phyloP scores from a whole-genome alignment of 768 basidiomycete genomes.

The Xerocomus brunneocitrinus region DNA sequence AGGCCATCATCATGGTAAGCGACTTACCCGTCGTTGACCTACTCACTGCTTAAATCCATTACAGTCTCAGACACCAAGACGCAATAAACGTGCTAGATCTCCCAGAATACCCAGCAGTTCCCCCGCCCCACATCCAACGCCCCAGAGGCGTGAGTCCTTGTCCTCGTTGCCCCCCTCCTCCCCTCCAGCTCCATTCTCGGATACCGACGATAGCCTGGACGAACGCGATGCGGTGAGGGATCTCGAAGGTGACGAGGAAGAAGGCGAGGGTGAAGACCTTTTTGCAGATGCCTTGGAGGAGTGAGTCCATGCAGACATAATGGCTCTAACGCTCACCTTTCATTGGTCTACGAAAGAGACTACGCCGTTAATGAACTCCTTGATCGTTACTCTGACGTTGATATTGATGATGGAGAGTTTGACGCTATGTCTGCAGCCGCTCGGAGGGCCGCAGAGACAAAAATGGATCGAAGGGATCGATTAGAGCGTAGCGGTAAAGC shows the following conservation, averaged over 20 bases:
- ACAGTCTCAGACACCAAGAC: slow-evolving; percentile 44
- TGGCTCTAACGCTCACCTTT: slow-evolving; percentile 8
- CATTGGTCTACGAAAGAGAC: slow-evolving; percentile 47
- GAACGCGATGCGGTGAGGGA: slow-evolving; percentile 65
- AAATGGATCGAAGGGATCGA: slow-evolving; percentile 87
- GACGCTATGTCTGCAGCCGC: slow-evolving; percentile 63
- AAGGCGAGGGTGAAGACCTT: slow-evolving; percentile 89
- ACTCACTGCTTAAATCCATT: not conserved
- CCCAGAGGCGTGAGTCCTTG: slow-evolving; percentile 52
- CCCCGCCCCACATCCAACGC: slow-evolving; percentile 41
- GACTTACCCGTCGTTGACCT: slow-evolving; percentile 3
- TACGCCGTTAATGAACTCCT: slow-evolving; percentile 80
- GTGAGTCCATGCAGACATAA: slow-evolving; percentile 39
- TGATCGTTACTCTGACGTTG: slow-evolving; percentile 84
- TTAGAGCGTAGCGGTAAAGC: slow-evolving; percentile 59
- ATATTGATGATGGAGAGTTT: slow-evolving; percentile 75
- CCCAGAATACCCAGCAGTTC: slow-evolving; percentile 45
- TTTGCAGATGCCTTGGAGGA: slow-evolving; percentile 75
- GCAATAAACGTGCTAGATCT: slow-evolving; percentile 61
- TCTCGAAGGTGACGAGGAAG: slow-evolving; percentile 65
- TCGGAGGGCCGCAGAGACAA: slow-evolving; percentile 77
- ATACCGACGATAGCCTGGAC: slow-evolving; percentile 77
- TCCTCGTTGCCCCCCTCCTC: slow-evolving; percentile 86
- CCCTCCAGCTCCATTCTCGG: slow-evolving; percentile 77
- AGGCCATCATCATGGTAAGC: slow-evolving; percentile 36